phyloP scores from a whole-genome alignment of 805 yeast genomes.

The Sugiyamaella boreocaroliniensis region DNA sequence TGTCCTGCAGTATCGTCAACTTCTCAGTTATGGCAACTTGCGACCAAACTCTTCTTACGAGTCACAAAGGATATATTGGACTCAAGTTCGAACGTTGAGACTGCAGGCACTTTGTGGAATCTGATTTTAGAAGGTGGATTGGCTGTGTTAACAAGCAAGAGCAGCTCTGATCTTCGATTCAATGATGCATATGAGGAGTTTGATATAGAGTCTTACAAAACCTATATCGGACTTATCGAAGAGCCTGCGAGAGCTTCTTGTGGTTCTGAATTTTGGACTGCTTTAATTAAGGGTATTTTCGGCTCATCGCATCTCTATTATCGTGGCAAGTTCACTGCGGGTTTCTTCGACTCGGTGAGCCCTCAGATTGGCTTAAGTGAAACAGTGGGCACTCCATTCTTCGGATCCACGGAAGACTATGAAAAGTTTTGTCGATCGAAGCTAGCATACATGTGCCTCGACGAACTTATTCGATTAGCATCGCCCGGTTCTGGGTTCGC shows the following conservation, averaged over 20 bases:
- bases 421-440: slow-evolving; percentile 37
- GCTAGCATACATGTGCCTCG: slow-evolving; percentile 52
- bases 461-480: slow-evolving; percentile 43
- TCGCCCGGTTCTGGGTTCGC: slow-evolving; percentile 3
- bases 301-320: slow-evolving; percentile 49
- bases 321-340: slow-evolving; percentile 38
- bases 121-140: slow-evolving; percentile 29
- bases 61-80: background rate
- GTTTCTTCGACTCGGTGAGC: slow-evolving; percentile 21
- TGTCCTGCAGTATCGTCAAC: slow-evolving; percentile 11
- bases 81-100: background rate
- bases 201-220: slow-evolving; percentile 41
- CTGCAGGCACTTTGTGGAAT: slow-evolving; percentile 25
- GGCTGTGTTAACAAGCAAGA: slow-evolving; percentile 14
- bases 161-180: slow-evolving; percentile 32
- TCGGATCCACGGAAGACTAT: slow-evolving; percentile 57
- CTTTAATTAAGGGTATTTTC: slow-evolving; percentile 47
- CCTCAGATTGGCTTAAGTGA: slow-evolving; percentile 36
- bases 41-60: slow-evolving; percentile 12
- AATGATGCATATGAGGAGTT: slow-evolving; percentile 37
- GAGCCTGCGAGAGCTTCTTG: slow-evolving; percentile 1
- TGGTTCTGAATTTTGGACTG: slow-evolving; percentile 32
- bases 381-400: slow-evolving; percentile 44
- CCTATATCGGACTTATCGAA: slow-evolving; percentile 26
- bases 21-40: slow-evolving; percentile 22